A percentile compares a stretch with the other conserved stretches of the same genome.
These are phyloP conservation scores for Desmodesmus armatus DNA, from an alignment of 139 green algal genomes.

Conservation along the genomic window DNA sequence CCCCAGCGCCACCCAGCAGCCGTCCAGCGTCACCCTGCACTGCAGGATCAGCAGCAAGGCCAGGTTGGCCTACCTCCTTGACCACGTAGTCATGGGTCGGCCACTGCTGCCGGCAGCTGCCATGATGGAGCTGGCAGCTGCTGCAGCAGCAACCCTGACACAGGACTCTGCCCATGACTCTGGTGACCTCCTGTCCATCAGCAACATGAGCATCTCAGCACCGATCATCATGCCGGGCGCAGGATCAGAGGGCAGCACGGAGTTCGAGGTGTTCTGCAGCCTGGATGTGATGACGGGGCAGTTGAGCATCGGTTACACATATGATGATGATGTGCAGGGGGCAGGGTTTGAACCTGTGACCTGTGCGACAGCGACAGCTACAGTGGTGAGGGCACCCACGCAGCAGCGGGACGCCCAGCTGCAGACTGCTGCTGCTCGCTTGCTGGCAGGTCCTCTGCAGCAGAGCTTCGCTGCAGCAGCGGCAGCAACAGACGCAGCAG, in stretches of 20 bases:
- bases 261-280: conserved; percentile 30
- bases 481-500: not conserved
- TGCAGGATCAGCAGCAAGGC: conserved; percentile 20
- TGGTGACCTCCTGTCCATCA: conserved; percentile 34
- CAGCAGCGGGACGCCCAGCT: conserved; percentile 28
- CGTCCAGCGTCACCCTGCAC: conserved; percentile 5
- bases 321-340: not conserved
- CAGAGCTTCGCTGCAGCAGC: conserved; percentile 6
- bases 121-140: conserved; percentile 71
- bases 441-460: not conserved
- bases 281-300: conserved; percentile 38
- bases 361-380: conserved; percentile 25
- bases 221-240: conserved; percentile 55
- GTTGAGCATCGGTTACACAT: conserved; percentile 32
- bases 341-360: not conserved
- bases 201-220: conserved; percentile 38
- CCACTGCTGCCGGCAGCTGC: conserved; percentile 76
- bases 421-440: not conserved
- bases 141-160: conserved; percentile 46
- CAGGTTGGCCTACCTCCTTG: conserved; percentile 52
- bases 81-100: conserved; percentile 56
- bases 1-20: not conserved
- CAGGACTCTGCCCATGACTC: conserved; percentile 9
- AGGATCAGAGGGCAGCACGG: not conserved
- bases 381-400: not conserved